phyloP scores from a whole-genome alignment of 2,329 filamentous ascomycete species.

The Penicillium sp. region DNA sequence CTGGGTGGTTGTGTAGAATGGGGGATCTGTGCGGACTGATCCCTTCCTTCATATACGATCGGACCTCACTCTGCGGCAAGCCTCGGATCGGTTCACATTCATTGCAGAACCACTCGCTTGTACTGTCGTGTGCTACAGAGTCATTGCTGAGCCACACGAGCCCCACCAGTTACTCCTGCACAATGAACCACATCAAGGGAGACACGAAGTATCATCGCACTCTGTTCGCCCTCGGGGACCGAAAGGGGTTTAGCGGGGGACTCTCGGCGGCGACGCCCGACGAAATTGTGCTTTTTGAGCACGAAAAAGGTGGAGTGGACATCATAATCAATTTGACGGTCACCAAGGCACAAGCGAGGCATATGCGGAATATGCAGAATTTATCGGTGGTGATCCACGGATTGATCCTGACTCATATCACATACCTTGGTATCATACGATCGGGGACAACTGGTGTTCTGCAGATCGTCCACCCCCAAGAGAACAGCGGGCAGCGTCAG shows the following conservation, averaged over 20 bases:
- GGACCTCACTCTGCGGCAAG: neutral
- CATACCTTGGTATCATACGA: too few species aligned
- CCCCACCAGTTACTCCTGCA: neutral
- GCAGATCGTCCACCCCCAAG: too few species aligned
- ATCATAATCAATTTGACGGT: too few species aligned
- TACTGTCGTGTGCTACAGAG: neutral
- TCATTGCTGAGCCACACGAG: neutral
- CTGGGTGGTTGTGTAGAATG: neutral
- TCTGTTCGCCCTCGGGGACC: conserved; percentile 23
- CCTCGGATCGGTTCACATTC: neutral
- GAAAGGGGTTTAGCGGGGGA: conserved; percentile 13
- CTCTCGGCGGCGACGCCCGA: neutral
- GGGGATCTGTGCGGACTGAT: neutral
- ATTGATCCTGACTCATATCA: too few species aligned
- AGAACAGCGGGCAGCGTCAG: too few species aligned
- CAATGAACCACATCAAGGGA: neutral
- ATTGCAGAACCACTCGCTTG: neutral
- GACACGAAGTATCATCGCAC: neutral
- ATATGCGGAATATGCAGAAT: too few species aligned
- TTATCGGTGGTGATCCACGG: too few species aligned
- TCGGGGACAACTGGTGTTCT: too few species aligned
- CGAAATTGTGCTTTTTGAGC: too few species aligned
- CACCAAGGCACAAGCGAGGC: too few species aligned
- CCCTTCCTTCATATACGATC: neutral
- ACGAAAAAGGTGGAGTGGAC: too few species aligned